These are phyloP conservation scores for Nicotiana knightiana DNA, from an alignment of 257 asterid genomes.

Conservation along the genomic window DNA sequence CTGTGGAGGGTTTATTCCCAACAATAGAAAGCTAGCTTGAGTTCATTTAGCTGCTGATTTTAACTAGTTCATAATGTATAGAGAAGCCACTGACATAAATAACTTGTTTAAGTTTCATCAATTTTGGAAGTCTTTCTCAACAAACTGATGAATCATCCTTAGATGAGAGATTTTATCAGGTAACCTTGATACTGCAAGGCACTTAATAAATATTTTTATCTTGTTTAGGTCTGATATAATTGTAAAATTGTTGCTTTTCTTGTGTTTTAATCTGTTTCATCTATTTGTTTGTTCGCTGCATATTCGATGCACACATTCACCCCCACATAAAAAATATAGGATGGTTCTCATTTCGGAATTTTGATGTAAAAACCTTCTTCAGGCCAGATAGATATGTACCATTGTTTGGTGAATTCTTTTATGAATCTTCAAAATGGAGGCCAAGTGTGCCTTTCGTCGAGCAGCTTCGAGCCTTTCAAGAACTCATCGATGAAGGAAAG, in stretches of 20 bases:
- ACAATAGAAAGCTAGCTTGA: neutral
- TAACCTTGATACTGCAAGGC: neutral
- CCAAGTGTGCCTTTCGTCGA: conserved; percentile 63
- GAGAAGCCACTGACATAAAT: neutral
- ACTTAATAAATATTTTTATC: neutral
- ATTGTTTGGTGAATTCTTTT: conserved; percentile 63
- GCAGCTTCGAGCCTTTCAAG: conserved; percentile 80
- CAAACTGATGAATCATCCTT: neutral
- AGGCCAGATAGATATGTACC: conserved; percentile 95
- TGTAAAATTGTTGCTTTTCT: neutral
- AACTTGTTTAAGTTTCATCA: neutral
- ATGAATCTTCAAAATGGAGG: conserved; percentile 83
- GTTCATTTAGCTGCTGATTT: neutral
- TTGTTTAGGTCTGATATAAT: neutral
- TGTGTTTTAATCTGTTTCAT: neutral
- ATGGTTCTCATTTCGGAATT: neutral
- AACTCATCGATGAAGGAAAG: conserved; percentile 85
- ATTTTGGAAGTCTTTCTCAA: neutral
- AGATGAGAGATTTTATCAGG: neutral
- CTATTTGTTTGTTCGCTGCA: neutral
- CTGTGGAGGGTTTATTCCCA: no score
- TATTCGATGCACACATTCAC: neutral
- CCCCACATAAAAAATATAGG: neutral
- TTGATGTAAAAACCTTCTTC: conserved; percentile 17
- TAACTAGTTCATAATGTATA: neutral